These are phyloP conservation scores for Macrolepiota fuliginosa DNA, from an alignment of 768 basidiomycete species.

Conservation along the genomic window DNA sequence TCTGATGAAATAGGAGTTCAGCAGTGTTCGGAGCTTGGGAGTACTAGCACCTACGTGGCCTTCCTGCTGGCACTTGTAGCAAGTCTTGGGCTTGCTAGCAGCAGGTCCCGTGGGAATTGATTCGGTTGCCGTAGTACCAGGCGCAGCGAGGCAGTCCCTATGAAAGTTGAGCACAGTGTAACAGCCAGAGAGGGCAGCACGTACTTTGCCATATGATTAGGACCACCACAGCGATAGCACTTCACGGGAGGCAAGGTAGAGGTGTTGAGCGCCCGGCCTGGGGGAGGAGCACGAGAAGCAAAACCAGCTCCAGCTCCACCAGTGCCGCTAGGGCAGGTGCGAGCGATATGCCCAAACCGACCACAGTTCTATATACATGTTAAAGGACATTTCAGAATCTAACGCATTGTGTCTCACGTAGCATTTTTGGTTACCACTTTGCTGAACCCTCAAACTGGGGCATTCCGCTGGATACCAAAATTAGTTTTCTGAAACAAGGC, in stretches of 20 bases:
- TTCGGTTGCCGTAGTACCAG: conserved; percentile 51
- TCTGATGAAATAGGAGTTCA: conserved; percentile 33
- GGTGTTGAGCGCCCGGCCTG: conserved; percentile 72
- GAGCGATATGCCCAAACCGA: conserved; percentile 80
- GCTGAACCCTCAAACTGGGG: conserved; percentile 70
- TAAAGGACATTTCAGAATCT: background rate
- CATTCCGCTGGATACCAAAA: conserved; percentile 61
- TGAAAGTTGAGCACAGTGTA: conserved; percentile 6
- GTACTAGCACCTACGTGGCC: conserved; percentile 64
- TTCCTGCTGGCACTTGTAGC: conserved; percentile 86
- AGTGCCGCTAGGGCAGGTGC: conserved; percentile 56
- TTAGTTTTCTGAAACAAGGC: background rate
- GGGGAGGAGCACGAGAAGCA: conserved; percentile 67
- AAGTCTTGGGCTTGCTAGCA: conserved; percentile 61
- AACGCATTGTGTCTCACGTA: conserved; percentile 54
- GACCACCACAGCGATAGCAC: conserved; percentile 87
- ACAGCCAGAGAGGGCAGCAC: conserved; percentile 11
- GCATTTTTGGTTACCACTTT: conserved; percentile 73
- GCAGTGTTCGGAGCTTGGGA: background rate
- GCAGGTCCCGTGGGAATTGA: conserved; percentile 41
- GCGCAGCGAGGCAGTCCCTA: conserved; percentile 82
- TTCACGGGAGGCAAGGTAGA: conserved; percentile 80
- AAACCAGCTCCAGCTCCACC: conserved; percentile 44
- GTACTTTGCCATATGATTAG: conserved; percentile 84
- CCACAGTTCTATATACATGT: conserved; percentile 62